A percentile compares a stretch with the other conserved stretches of the same genome.
Evolutionary conservation across 371 early-diverging fungal genomes (phyloP).

Genomic region (Syncephalastrum sp.): DNA sequence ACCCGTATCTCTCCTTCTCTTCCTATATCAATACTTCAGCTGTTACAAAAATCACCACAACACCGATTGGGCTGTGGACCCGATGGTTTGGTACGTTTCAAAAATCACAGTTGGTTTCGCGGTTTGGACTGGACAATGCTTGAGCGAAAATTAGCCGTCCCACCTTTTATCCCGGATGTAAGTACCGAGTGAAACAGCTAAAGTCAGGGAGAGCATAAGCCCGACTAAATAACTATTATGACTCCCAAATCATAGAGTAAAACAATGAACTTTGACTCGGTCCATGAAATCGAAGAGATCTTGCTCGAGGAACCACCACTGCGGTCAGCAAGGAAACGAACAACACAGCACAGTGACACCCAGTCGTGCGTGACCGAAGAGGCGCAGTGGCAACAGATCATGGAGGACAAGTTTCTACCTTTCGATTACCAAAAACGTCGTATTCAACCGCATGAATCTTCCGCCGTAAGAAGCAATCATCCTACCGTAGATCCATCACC

Average conservation of each 20-base stretch:
- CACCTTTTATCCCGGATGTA: constrained; percentile 62
- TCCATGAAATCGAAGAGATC: constrained; percentile 89
- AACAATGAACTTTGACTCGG: constrained; percentile 84
- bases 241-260: constrained; percentile 39
- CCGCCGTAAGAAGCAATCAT: too few species aligned
- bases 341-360: constrained; percentile 11
- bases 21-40: constrained; percentile 18
- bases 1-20: constrained; percentile 7
- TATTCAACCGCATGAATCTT: constrained; percentile 17
- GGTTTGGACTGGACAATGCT: constrained; percentile 59
- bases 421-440: constrained; percentile 43
- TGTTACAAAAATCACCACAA: constrained; percentile 48
- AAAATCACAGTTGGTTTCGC: constrained; percentile 58
- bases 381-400: constrained; percentile 34
- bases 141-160: constrained; percentile 43
- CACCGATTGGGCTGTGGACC: constrained; percentile 55
- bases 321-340: constrained; percentile 18
- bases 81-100: constrained; percentile 53
- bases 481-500: too few species aligned
- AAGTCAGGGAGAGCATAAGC: neutral
- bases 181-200: neutral
- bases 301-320: constrained; percentile 87
- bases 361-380: constrained; percentile 13
- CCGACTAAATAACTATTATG: constrained; percentile 17
- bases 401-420: constrained; percentile 54